Conservation (phyloP, 257 asterid genomes). For the Capsicum baccatum region DNA sequence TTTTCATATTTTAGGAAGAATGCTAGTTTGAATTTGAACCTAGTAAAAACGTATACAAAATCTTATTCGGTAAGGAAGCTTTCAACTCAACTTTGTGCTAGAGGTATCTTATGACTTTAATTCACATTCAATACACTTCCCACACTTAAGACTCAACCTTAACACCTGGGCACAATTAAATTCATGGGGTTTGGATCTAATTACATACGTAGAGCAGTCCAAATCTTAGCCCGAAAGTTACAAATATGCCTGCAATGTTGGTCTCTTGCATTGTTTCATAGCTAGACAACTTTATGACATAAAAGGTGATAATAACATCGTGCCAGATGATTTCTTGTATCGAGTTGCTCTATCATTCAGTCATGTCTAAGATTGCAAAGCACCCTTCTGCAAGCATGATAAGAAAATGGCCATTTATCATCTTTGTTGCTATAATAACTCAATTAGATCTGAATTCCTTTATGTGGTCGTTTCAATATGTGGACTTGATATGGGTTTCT, state of each 20-base stretch:
- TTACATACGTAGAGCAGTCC: no score
- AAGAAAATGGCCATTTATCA: neutral
- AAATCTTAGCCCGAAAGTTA: no score
- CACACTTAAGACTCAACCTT: no score
- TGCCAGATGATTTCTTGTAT: constrained; percentile 14
- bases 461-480: neutral
- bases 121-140: no score
- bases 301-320: neutral
- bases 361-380: constrained; percentile 14
- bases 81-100: no score
- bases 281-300: constrained; percentile 6
- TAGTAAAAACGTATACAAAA: no score
- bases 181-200: no score
- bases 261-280: constrained; percentile 5
- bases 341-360: constrained; percentile 19
- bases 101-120: no score
- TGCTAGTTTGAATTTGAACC: no score
- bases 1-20: no score
- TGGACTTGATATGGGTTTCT: constrained; percentile 23
- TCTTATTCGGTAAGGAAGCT: no score
- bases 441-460: constrained; percentile 7
- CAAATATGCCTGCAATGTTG: neutral
- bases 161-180: no score
- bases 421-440: constrained; percentile 28
- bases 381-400: constrained; percentile 22